Evolutionary conservation across 108 stramenopile species (phyloP).

Genomic region (Nannochloropsis granulata): DNA sequence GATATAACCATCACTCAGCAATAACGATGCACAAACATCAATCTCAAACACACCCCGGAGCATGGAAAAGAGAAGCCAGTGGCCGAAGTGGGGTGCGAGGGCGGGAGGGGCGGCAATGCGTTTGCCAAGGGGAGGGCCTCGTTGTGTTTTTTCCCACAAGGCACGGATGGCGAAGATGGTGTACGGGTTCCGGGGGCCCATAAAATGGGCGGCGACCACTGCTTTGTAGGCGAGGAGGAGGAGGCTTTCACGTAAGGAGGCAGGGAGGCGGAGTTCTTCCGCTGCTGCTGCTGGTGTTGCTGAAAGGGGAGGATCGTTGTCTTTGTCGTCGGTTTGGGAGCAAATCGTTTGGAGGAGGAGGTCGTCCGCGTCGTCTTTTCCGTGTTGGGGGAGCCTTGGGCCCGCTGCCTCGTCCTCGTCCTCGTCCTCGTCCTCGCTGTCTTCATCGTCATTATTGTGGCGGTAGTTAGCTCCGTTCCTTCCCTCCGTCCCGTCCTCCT

Average conservation of each 20-base stretch:
- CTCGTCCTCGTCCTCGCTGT: neutral
- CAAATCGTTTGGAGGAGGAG: no score
- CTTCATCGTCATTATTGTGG: neutral
- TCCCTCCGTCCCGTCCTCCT: neutral
- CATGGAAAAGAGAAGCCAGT: neutral
- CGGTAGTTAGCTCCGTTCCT: neutral
- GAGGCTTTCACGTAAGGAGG: neutral
- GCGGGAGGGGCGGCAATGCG: neutral
- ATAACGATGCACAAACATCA: neutral
- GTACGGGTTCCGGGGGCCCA: neutral
- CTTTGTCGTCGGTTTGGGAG: no score
- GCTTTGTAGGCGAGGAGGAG: neutral
- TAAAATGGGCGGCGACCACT: neutral
- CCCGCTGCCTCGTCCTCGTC: neutral
- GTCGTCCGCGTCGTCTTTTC: neutral
- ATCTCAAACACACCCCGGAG: neutral
- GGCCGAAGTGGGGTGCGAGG: neutral
- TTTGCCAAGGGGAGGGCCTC: neutral
- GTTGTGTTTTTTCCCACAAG: neutral
- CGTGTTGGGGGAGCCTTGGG: neutral
- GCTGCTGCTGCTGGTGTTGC: no score
- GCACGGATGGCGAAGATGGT: neutral
- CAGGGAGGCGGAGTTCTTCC: no score
- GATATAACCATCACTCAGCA: neutral
- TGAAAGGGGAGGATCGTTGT: no score